Base-by-base conservation (phyloP, 192 early-diverging fungal genomes). In the Coemansia erecta region DNA sequence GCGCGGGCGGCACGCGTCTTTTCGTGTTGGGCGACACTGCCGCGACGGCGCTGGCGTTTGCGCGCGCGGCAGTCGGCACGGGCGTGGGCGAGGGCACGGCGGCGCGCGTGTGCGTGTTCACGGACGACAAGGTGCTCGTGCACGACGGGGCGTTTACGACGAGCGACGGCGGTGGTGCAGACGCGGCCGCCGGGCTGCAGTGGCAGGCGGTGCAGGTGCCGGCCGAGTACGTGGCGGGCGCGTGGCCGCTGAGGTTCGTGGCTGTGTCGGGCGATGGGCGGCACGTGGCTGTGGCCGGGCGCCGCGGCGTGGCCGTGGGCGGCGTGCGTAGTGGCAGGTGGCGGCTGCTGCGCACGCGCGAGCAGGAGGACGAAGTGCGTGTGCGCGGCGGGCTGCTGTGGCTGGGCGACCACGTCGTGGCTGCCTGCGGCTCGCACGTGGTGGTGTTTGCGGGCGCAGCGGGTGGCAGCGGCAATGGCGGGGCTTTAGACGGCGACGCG, bases 321-420 rank as follows among this genome's bases (percentile, higher is more conserved):
- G 92, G 85, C 68, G 64, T 83, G 15, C 61, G 66, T 2, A 85
- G 89, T 3, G 83, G 85, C 23, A 68, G 85, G 60, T 98, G 95
- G 95, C 94, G 93, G 58, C 56, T 98, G 37, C 92, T 94, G 84
- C 91, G 93, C 8, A 94, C 90, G 65, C 89, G 90, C 70, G 79
- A 80, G 54, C 81, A 85, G 61, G 82, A 82, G 57, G 50, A 37
- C 14, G 22, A 60, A 8, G 19, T 72, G 0, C 11, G 41, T 12
- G 75, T 71, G 23, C 40, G 35, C n/a, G 70, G 71, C 43, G 77
- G 73, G 23, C 52, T 81, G 41, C 60, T 68, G 51, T 81, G 80
- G 80, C 60, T 68, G 53, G 63, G 67, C 50, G 47, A 67, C 19
- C 60, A 70, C 44, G 45, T 81, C 9, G 62, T 70, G 14, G 74